phyloP scores from a whole-genome alignment of 768 basidiomycete genomes.

The Brasilioporus rufonigricans region DNA sequence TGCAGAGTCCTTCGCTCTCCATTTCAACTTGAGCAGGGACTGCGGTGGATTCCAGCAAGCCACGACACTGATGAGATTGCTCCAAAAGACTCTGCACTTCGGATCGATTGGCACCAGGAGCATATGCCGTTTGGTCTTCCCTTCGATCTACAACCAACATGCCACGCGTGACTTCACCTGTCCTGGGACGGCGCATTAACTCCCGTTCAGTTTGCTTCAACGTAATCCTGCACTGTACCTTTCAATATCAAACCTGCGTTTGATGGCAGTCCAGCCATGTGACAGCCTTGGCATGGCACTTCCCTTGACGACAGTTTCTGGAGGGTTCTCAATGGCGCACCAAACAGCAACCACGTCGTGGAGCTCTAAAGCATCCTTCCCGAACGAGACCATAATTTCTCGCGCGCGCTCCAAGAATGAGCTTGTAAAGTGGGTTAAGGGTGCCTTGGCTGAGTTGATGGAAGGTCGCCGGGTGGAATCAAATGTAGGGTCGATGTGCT shows the following conservation, averaged over 20 bases:
- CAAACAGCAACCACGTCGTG: slow-evolving; percentile 90
- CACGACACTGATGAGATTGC: slow-evolving; percentile 30
- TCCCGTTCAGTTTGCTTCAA: not conserved
- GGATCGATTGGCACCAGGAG: slow-evolving; percentile 63
- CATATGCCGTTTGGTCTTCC: slow-evolving; percentile 60
- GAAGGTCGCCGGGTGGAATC: slow-evolving; percentile 50
- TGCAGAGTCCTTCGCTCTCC: slow-evolving; percentile 29
- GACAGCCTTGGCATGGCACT: slow-evolving; percentile 28
- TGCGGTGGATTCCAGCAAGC: slow-evolving; percentile 46
- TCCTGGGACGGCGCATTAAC: slow-evolving; percentile 35
- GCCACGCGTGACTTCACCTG: slow-evolving; percentile 78
- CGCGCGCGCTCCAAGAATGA: slow-evolving; percentile 73
- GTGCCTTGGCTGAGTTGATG: slow-evolving; percentile 44
- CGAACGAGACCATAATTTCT: slow-evolving; percentile 74
- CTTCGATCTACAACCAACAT: slow-evolving; percentile 86
- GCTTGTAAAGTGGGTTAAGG: slow-evolving; percentile 74
- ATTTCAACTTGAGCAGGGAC: slow-evolving; percentile 55
- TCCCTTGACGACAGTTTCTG: slow-evolving; percentile 32
- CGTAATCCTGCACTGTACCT: slow-evolving; percentile 45
- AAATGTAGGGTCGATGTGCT: slow-evolving; percentile 61
- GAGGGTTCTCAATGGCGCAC: slow-evolving; percentile 77
- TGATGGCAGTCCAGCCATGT: slow-evolving; percentile 55
- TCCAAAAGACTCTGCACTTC: slow-evolving; percentile 56
- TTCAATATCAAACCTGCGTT: slow-evolving; percentile 65
- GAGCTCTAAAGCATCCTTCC: slow-evolving; percentile 83